A percentile compares a stretch with the other conserved stretches of the same genome.
Conservation (phyloP, 352 stramenopile genomes). For the Phytophthora sansomeana region DNA sequence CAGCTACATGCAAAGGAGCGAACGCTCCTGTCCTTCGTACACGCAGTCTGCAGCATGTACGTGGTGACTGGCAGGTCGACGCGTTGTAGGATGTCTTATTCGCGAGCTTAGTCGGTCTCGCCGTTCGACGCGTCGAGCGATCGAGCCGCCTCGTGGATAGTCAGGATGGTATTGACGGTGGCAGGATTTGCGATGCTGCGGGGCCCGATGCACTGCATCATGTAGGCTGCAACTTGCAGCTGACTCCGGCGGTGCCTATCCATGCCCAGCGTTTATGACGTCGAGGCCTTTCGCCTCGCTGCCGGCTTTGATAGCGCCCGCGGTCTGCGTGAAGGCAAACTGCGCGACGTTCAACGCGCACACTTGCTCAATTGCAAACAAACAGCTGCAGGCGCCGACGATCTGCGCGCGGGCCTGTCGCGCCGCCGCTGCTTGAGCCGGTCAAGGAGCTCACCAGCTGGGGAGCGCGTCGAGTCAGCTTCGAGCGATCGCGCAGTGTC, state of each 20-base stretch:
- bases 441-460: conserved; percentile 33
- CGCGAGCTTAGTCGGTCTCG: conserved; percentile 3
- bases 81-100: conserved; percentile 11
- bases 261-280: conserved; percentile 38
- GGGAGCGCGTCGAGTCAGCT: conserved; percentile 30
- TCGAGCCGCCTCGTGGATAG: conserved; percentile 28
- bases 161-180: conserved; percentile 16
- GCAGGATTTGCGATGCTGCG: conserved; percentile 41
- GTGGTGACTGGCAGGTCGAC: not conserved
- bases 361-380: conserved; percentile 22
- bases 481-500: conserved; percentile 11
- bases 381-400: conserved; percentile 37
- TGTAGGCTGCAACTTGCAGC: conserved; percentile 21
- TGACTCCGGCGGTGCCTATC: conserved; percentile 42
- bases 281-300: conserved; percentile 27
- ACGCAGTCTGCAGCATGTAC: not conserved
- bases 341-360: conserved; percentile 26
- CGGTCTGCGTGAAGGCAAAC: conserved; percentile 28
- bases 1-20: not conserved
- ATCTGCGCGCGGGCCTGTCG: conserved; percentile 21
- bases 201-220: not conserved
- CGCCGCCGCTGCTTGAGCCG: conserved; percentile 20
- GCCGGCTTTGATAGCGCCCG: conserved; percentile 2
- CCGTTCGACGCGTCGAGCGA: not conserved
- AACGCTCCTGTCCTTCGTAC: not conserved